A percentile compares a stretch with the other conserved stretches of the same genome.
Conservation (phyloP, 805 yeast genomes). For the Ogataea polymorpha region DNA sequence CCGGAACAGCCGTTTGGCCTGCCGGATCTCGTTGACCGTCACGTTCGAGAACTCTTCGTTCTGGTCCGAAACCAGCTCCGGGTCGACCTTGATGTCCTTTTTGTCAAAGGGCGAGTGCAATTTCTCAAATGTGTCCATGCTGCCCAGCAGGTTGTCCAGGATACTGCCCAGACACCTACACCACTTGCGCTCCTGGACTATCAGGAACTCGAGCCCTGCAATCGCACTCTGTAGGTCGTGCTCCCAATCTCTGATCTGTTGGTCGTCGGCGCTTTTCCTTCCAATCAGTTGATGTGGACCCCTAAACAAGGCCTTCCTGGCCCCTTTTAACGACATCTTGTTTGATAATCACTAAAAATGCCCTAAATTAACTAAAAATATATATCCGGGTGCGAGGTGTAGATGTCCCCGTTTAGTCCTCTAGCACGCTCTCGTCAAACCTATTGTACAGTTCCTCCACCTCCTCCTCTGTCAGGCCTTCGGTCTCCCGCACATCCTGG, state of each 20-base stretch:
- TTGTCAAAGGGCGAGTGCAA: conserved; percentile 36
- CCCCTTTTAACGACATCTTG: conserved; percentile 35
- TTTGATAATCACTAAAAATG: neutral
- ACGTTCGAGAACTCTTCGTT: conserved; percentile 29
- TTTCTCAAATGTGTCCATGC: conserved; percentile 31
- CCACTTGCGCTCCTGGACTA: conserved; percentile 31
- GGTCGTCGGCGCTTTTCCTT: conserved; percentile 36
- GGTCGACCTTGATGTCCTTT: conserved; percentile 13
- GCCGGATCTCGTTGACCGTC: conserved; percentile 30
- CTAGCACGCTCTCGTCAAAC: conserved; percentile 9
- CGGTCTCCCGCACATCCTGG: conserved; percentile 27
- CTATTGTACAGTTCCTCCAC: conserved; percentile 34
- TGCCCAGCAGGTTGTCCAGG: conserved; percentile 34
- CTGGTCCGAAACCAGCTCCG: conserved; percentile 18
- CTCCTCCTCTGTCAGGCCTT: conserved; percentile 30
- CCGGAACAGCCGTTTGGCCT: conserved; percentile 27
- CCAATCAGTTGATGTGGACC: conserved; percentile 38
- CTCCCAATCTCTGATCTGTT: conserved; percentile 39
- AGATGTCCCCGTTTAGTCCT: neutral
- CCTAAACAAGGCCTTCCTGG: conserved; percentile 34
- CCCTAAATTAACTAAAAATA: neutral
- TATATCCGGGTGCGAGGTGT: conserved; percentile 7
- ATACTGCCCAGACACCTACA: conserved; percentile 25
- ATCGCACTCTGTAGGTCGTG: conserved; percentile 40
- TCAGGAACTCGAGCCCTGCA: conserved; percentile 43